phyloP scores from a whole-genome alignment of 257 asterid genomes.

The Solanum tarijense region DNA sequence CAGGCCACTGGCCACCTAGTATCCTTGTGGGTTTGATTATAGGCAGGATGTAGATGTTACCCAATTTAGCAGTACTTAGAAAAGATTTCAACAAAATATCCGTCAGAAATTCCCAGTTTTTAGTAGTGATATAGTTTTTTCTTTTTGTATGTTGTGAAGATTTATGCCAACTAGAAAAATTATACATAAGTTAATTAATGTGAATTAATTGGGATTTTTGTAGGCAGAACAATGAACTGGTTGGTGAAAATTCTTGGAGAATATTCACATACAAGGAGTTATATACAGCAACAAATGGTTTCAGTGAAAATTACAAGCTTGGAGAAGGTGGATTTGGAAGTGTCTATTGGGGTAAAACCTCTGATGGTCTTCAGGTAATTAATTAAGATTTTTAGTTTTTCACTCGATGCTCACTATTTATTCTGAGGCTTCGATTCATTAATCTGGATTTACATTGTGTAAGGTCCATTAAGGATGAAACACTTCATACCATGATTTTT shows the following conservation, averaged over 20 bases:
- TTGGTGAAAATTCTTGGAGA: slow-evolving; percentile 51
- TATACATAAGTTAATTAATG: not conserved
- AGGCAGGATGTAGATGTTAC: not conserved
- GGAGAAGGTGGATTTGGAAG: slow-evolving; percentile 95
- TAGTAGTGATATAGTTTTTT: not conserved
- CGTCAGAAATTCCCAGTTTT: not conserved
- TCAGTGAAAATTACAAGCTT: slow-evolving; percentile 63
- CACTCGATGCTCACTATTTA: not conserved
- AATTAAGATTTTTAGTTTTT: not conserved
- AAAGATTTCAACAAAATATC: too few species aligned
- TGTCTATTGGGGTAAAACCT: slow-evolving; percentile 80
- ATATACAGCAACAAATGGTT: slow-evolving; percentile 68
- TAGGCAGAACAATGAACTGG: slow-evolving; percentile 21
- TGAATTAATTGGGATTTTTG: not conserved
- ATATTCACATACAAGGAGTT: slow-evolving; percentile 74
- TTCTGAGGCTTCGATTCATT: accelerated
- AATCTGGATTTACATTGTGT: accelerated
- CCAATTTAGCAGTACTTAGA: not conserved
- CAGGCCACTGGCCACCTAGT: not conserved
- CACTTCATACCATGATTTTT: not conserved
- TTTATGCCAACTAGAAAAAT: not conserved
- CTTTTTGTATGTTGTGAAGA: not conserved
- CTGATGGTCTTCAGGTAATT: slow-evolving; percentile 75
- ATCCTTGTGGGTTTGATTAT: not conserved
- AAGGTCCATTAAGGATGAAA: not conserved